phyloP scores from a whole-genome alignment of 495 filamentous ascomycete species.

The Penicillium tannophilum region DNA sequence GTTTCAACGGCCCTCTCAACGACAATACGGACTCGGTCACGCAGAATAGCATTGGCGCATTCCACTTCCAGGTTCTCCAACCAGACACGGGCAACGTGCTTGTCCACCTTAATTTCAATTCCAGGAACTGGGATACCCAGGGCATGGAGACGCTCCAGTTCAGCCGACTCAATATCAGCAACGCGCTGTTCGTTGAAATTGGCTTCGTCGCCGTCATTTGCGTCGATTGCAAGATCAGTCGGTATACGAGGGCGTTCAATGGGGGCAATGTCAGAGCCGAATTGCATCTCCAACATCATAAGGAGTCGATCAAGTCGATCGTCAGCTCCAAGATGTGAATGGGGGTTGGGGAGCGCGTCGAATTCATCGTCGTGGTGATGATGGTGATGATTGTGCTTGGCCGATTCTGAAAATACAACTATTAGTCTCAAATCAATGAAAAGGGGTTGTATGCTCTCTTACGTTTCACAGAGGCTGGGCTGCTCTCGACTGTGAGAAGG shows the following conservation, averaged over 20 bases:
- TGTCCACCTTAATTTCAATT: constrained; percentile 83
- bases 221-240: constrained; percentile 41
- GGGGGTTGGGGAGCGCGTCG: constrained; percentile 58
- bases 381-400: constrained; percentile 61
- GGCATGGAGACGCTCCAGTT: constrained; percentile 69
- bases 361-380: constrained; percentile 43
- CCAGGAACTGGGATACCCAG: constrained; percentile 88
- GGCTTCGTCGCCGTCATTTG: constrained; percentile 21
- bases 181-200: constrained; percentile 47
- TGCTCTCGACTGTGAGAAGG: constrained; percentile 84
- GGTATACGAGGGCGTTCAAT: constrained; percentile 67
- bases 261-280: constrained; percentile 75
- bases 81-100: constrained; percentile 85
- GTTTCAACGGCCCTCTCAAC: constrained; percentile 93
- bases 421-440: constrained; percentile 15
- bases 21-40: constrained; percentile 80
- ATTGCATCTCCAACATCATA: constrained; percentile 97
- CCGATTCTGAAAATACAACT: constrained; percentile 46
- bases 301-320: constrained; percentile 81
- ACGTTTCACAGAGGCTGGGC: constrained; percentile 94
- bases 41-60: constrained; percentile 69
- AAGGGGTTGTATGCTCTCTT: constrained; percentile 28
- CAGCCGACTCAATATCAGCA: constrained; percentile 58
- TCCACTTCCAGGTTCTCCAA: constrained; percentile 90
- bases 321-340: constrained; percentile 66